These are phyloP conservation scores for Phytophthora meadii DNA, from an alignment of 352 stramenopile genomes.

Conservation along the genomic window DNA sequence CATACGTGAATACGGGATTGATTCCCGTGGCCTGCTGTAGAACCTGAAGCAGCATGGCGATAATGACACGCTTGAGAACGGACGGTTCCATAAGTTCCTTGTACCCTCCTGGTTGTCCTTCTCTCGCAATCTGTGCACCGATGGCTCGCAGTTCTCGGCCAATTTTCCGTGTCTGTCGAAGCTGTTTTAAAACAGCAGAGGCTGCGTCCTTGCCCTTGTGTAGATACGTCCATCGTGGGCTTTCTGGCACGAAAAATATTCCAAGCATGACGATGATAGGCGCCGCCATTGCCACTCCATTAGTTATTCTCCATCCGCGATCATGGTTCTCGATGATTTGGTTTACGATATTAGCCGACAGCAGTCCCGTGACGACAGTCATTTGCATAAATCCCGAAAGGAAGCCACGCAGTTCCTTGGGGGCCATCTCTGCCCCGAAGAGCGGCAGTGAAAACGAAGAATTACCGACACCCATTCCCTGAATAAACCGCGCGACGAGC, in stretches of 20 bases:
- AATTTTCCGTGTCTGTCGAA: constrained; percentile 53
- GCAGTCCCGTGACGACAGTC: constrained; percentile 56
- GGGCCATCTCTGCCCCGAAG: constrained; percentile 65
- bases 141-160: constrained; percentile 54
- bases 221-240: constrained; percentile 47
- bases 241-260: constrained; percentile 56
- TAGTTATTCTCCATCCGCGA: constrained; percentile 53
- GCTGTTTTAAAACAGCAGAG: constrained; percentile 43
- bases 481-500: constrained; percentile 47
- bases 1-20: constrained; percentile 58
- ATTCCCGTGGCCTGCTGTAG: constrained; percentile 59
- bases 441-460: constrained; percentile 62
- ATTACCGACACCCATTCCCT: constrained; percentile 56
- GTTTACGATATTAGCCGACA: constrained; percentile 55
- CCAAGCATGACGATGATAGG: constrained; percentile 61
- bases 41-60: constrained; percentile 56
- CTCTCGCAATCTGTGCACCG: constrained; percentile 47
- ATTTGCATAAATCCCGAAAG: constrained; percentile 74
- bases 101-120: constrained; percentile 38
- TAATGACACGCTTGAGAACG: constrained; percentile 47
- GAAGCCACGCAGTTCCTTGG: constrained; percentile 67
- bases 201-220: constrained; percentile 53
- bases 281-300: constrained; percentile 45
- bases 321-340: constrained; percentile 44
- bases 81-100: constrained; percentile 55